These are phyloP conservation scores for Penicillium griseofulvum DNA, from an alignment of 2,329 filamentous ascomycete genomes.

Conservation along the genomic window DNA sequence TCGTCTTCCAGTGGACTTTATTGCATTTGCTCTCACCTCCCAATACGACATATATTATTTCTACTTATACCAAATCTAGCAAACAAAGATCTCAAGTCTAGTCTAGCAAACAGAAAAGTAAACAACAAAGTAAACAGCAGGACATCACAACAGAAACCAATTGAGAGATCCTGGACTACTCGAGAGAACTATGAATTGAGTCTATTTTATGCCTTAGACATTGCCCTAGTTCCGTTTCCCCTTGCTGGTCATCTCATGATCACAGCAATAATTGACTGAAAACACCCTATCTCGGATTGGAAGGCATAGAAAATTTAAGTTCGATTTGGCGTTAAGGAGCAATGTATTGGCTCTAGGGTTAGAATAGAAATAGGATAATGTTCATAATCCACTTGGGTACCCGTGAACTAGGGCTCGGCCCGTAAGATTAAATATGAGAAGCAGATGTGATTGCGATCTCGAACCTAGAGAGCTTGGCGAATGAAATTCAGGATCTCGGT, in stretches of 20 bases:
- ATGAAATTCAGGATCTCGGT: background rate
- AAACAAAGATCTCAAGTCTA: no score
- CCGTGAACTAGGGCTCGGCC: background rate
- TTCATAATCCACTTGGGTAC: background rate
- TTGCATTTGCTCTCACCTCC: no score
- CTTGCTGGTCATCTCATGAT: background rate
- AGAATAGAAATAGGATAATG: background rate
- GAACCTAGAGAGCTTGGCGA: background rate
- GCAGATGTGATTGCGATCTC: background rate
- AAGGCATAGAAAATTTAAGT: background rate
- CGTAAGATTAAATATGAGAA: background rate
- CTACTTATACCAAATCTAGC: no score
- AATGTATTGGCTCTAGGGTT: background rate
- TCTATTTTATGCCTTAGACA: background rate
- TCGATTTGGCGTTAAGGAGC: background rate
- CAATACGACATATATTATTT: no score
- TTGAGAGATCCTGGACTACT: no score
- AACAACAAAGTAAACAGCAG: no score
- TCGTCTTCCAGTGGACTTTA: background rate
- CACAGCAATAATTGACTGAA: background rate
- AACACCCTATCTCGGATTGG: background rate
- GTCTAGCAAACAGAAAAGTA: no score
- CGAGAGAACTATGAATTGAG: background rate
- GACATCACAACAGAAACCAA: no score
- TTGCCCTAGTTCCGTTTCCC: background rate